Percentiles rank a stretch among this genome's conserved stretches.
phyloP scores from a whole-genome alignment of 2,329 filamentous ascomycete genomes.

The Fusarium sp. region DNA sequence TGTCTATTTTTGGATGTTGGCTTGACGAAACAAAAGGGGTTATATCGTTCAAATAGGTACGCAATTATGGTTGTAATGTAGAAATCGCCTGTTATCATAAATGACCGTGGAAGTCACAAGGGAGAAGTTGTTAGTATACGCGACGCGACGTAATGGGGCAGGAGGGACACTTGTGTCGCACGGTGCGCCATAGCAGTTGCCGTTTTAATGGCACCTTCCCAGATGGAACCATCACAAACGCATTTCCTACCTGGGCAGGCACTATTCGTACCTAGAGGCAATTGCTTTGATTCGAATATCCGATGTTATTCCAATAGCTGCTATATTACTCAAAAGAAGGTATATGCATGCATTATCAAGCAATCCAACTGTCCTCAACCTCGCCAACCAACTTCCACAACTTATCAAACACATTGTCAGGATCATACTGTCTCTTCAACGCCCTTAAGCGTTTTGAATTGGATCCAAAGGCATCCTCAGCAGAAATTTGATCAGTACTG shows the following conservation, averaged over 20 bases:
- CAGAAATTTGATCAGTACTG: constrained; percentile 29
- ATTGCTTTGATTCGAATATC: neutral
- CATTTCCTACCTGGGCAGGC: neutral
- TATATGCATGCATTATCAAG: constrained; percentile 2
- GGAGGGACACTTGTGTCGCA: constrained; percentile 15
- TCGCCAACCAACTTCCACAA: constrained; percentile 41
- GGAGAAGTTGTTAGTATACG: constrained; percentile 13
- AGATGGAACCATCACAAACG: neutral
- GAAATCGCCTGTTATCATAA: neutral
- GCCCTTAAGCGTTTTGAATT: constrained; percentile 35
- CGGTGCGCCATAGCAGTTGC: constrained; percentile 6
- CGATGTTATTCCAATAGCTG: neutral
- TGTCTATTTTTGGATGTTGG: neutral
- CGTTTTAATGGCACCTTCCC: neutral
- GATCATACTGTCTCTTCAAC: constrained; percentile 41
- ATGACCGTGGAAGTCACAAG: neutral
- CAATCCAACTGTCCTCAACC: constrained; percentile 39
- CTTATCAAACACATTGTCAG: constrained; percentile 43
- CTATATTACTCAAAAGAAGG: neutral
- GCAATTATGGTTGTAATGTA: neutral
- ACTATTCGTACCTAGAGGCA: neutral
- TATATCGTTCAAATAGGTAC: neutral
- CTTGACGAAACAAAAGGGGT: neutral
- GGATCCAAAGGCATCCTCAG: constrained; percentile 40
- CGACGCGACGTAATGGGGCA: constrained; percentile 32